A percentile compares a stretch with the other conserved stretches of the same genome.
These are phyloP conservation scores for Acanthochlamys bracteata DNA, from an alignment of 106 monocot genomes.

Conservation along the genomic window DNA sequence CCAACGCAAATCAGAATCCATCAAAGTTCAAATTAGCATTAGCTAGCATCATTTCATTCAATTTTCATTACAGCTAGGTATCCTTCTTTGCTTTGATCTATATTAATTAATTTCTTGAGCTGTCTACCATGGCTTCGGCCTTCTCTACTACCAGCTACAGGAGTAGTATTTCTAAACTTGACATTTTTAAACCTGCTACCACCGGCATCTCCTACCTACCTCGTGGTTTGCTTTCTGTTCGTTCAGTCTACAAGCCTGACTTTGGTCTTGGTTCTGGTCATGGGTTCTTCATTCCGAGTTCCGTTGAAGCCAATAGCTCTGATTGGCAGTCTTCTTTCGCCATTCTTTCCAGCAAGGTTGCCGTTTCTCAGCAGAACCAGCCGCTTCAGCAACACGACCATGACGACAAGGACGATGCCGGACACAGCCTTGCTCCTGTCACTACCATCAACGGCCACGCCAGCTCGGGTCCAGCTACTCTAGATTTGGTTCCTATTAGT, in stretches of 20 bases:
- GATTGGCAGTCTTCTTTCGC: slow-evolving; percentile 57
- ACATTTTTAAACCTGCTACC: background rate
- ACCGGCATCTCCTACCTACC: too few species aligned
- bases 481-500: slow-evolving; percentile 16
- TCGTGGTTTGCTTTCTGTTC: background rate
- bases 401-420: background rate
- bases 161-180: background rate
- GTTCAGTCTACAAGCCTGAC: slow-evolving; percentile 1
- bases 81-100: too few species aligned
- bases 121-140: background rate
- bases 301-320: slow-evolving; percentile 24
- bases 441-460: slow-evolving; percentile 16
- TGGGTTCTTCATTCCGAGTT: slow-evolving; percentile 8
- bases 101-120: too few species aligned
- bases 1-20: too few species aligned
- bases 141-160: background rate
- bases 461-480: background rate
- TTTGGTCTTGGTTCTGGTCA: background rate
- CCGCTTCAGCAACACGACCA: slow-evolving; percentile 5
- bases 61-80: too few species aligned
- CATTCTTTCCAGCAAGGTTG: slow-evolving; percentile 44
- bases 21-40: too few species aligned
- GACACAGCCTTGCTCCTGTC: background rate
- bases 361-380: slow-evolving; percentile 9
- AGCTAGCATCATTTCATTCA: too few species aligned